phyloP scores from a whole-genome alignment of 2,329 filamentous ascomycete species.

The Xylariaceae sp. region DNA sequence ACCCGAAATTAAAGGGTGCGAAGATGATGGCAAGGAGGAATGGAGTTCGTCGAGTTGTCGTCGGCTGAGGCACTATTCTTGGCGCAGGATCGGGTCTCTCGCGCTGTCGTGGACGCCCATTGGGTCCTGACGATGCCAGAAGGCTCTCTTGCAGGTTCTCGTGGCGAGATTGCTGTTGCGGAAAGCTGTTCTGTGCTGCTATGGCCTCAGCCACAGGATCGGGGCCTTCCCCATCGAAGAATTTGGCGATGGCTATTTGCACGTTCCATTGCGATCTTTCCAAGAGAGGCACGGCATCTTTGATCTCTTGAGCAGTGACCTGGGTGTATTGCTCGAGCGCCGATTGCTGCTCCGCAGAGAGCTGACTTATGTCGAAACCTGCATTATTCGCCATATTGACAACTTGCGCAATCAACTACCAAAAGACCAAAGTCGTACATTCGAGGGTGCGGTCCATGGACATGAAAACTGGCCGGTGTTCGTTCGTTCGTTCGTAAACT shows the following conservation, averaged over 20 bases:
- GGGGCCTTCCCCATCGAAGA: constrained; percentile 93
- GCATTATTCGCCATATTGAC: constrained; percentile 49
- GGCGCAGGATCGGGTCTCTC: constrained; percentile 71
- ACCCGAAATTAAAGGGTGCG: constrained; percentile 80
- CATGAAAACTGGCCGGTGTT: background rate
- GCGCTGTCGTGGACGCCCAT: constrained; percentile 41
- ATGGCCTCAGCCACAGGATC: constrained; percentile 81
- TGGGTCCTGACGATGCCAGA: constrained; percentile 45
- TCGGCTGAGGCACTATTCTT: constrained; percentile 79
- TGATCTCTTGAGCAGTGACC: constrained; percentile 82
- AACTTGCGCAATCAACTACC: constrained; percentile 1
- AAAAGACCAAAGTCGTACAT: background rate
- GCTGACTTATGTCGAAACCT: constrained; percentile 67
- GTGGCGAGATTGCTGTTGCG: constrained; percentile 67
- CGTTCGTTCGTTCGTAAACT: background rate
- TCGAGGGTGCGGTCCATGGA: constrained; percentile 7
- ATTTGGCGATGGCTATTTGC: constrained; percentile 95
- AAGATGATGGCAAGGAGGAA: constrained; percentile 80
- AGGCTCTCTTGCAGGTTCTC: constrained; percentile 76
- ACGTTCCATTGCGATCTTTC: constrained; percentile 95
- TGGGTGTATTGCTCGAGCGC: constrained; percentile 87
- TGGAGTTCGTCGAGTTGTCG: constrained; percentile 71
- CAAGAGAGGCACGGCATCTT: constrained; percentile 78
- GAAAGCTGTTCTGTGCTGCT: constrained; percentile 64
- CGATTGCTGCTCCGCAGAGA: constrained; percentile 79